Evolutionary conservation across 2,329 filamentous ascomycete genomes (phyloP).

Genomic region (Exophiala viscosa): DNA sequence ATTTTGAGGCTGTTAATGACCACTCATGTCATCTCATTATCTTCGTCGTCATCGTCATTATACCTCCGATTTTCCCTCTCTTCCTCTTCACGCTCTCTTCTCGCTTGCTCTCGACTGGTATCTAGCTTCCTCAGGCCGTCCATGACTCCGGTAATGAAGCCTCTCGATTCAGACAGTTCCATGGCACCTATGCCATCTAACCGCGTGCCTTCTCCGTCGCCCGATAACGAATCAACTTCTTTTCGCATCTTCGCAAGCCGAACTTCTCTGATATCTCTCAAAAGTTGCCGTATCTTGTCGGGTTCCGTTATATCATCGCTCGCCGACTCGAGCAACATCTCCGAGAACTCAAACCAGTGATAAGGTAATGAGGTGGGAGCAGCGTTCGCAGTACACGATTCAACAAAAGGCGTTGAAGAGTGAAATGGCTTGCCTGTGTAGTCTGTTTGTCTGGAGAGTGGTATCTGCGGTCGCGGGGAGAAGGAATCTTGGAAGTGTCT

Average conservation of each 20-base stretch:
- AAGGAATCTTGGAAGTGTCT: constrained; percentile 67
- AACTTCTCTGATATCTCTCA: constrained; percentile 82
- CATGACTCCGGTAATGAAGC: constrained; percentile 79
- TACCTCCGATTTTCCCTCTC: constrained; percentile 53
- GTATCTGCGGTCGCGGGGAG: constrained; percentile 66
- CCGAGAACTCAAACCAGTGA: constrained; percentile 90
- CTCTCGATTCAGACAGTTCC: constrained; percentile 83
- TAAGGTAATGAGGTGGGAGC: constrained; percentile 74
- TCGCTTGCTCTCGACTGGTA: constrained; percentile 70
- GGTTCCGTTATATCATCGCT: constrained; percentile 74
- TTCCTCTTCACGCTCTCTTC: constrained; percentile 73
- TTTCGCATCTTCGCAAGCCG: constrained; percentile 82
- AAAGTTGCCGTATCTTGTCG: constrained; percentile 67
- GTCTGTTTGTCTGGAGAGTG: constrained; percentile 31
- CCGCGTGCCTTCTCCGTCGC: constrained; percentile 67
- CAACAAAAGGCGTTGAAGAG: constrained; percentile 70
- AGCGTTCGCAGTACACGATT: constrained; percentile 66
- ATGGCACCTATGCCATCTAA: constrained; percentile 83
- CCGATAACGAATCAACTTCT: constrained; percentile 68
- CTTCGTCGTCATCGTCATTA: constrained; percentile 58
- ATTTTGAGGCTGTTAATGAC: constrained; percentile 1
- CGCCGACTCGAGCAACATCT: constrained; percentile 80
- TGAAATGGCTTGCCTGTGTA: constrained; percentile 40
- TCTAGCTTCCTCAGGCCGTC: constrained; percentile 81
- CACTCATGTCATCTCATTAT: constrained; percentile 34